Base-by-base conservation (phyloP, 2,329 filamentous ascomycete species). In the Ascosphaera apis region DNA sequence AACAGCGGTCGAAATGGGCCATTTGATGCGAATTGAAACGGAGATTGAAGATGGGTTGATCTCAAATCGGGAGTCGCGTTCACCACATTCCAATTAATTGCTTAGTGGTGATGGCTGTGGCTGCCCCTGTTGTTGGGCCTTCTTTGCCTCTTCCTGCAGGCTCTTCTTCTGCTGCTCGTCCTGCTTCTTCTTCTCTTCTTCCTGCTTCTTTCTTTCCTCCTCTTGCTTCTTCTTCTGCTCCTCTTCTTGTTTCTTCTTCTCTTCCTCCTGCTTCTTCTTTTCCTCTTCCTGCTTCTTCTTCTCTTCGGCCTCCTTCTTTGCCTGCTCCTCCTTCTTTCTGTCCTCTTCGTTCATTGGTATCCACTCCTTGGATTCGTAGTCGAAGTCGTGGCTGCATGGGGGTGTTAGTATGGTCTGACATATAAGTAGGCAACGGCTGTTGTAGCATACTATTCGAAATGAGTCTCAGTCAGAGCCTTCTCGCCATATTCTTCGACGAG, bases 401-500 rank as follows among this genome's bases (percentile, higher is more conserved):
- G 5, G 12, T 30, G 27, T 30, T 13, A 30, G 27, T 30, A 5
- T 12, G 4, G 5, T 13, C 9, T 4, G 27, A 30, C 27, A 12
- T 5, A 13, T n/a, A 4, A 6, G 9, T 9, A 9, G 8, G 9
- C 6, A 37, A 13, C n/a, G 15, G 16, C n/a, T 12, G 2, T 1
- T 21, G 15, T 21, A 15, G 17, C 36, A 16, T 37, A 37, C 36
- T 34, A 13, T 19, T 37, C 15, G 23, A 28, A 37, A 18, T 37
- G 19, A 3, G 36, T 37, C 15, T 28, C 34, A 3, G 36, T 37
- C 18, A 37, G 33, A 4, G 63, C 53, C 4, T 56, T 51, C 4
- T 55, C 40, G 1, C 67, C 65, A 41, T 72, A 72, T 46, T 72
- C 67, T 34, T 66, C 60, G 2, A 55, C 49, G 32, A 72, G 53